Evolutionary conservation across 2,329 filamentous ascomycete genomes (phyloP).

Genomic region (Fusarium denticulatum): DNA sequence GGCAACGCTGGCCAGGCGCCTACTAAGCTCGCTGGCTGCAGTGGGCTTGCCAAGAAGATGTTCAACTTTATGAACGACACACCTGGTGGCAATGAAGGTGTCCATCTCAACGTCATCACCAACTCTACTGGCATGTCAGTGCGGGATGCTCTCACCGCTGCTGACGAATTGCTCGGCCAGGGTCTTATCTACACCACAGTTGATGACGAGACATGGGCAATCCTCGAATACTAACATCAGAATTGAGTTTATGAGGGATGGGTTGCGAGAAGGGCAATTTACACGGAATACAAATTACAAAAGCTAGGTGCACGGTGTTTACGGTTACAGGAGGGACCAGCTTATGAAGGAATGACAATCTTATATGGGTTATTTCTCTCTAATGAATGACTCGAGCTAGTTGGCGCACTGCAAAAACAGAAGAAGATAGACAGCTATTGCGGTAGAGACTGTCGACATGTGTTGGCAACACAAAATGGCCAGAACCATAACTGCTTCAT

Average conservation of each 20-base stretch:
- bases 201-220: constrained; percentile 91
- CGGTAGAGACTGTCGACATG: constrained; percentile 34
- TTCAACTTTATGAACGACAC: constrained; percentile 74
- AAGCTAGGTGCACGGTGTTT: constrained; percentile 43
- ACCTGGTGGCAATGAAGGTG: constrained; percentile 80
- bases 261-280: neutral
- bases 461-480: constrained; percentile 1
- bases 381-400: constrained; percentile 44
- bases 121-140: constrained; percentile 71
- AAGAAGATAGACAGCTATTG: constrained; percentile 22
- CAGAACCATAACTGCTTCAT: neutral
- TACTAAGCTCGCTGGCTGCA: constrained; percentile 59
- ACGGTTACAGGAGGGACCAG: constrained; percentile 32
- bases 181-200: constrained; percentile 90
- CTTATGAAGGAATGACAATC: constrained; percentile 43
- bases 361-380: constrained; percentile 33
- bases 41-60: constrained; percentile 71
- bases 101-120: constrained; percentile 83
- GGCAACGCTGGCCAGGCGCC: constrained; percentile 52
- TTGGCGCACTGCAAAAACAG: constrained; percentile 20
- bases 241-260: neutral
- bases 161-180: constrained; percentile 79
- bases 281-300: constrained; percentile 14
- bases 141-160: constrained; percentile 77
- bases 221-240: constrained; percentile 72